Conservation (phyloP, 768 basidiomycete genomes). For the Termitomyces sp. region DNA sequence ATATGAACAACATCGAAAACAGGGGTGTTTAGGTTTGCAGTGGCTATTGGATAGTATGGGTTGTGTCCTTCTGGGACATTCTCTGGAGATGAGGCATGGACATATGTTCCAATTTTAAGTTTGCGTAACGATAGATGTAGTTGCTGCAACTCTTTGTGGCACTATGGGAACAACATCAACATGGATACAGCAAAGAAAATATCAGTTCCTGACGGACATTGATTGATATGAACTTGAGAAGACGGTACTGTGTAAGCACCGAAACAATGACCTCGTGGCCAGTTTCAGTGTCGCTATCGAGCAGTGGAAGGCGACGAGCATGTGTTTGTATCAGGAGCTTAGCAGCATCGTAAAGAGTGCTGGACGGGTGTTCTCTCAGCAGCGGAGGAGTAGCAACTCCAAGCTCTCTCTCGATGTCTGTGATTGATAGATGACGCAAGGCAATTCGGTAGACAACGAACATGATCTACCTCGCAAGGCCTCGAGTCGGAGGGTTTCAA, state of each 20-base stretch:
- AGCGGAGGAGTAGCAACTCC: conserved; percentile 92
- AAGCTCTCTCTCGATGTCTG: conserved; percentile 92
- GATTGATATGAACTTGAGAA: conserved; percentile 97
- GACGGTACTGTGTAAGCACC: conserved; percentile 94
- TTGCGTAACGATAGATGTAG: conserved; percentile 79
- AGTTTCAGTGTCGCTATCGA: conserved; percentile 91
- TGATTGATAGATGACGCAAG: conserved; percentile 11
- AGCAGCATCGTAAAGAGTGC: conserved; percentile 88
- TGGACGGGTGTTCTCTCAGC: conserved; percentile 82
- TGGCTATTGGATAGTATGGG: conserved; percentile 88
- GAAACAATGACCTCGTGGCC: conserved; percentile 95
- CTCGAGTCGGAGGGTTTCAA: conserved; percentile 89
- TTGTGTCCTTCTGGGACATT: conserved; percentile 54
- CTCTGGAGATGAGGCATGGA: conserved; percentile 48
- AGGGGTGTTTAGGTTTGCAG: conserved; percentile 85
- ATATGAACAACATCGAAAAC: conserved; percentile 99
- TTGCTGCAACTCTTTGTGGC: conserved; percentile 78
- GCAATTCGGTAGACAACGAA: conserved; percentile 8
- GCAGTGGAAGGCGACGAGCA: conserved; percentile 89
- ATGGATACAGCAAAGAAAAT: conserved; percentile 2
- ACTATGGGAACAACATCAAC: conserved; percentile 45
- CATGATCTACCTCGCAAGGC: conserved; percentile 70
- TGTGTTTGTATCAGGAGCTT: conserved; percentile 92
- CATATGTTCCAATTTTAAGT: conserved; percentile 93
- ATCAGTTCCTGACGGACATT: conserved; percentile 59